Conservation (phyloP, 805 yeast genomes). For the Deakozyma indianensis region DNA sequence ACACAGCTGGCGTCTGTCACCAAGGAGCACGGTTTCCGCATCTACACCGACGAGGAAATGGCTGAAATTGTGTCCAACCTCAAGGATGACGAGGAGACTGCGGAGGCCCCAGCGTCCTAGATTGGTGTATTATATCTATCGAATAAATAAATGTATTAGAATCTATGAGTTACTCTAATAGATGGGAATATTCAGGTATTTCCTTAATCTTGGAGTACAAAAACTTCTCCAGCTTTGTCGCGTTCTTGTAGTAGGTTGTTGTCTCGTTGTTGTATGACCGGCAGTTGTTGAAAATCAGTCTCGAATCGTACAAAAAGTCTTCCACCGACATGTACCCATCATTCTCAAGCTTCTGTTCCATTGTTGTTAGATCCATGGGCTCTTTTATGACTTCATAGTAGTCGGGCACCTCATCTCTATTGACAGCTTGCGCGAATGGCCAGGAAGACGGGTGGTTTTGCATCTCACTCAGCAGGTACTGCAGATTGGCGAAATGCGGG, state of each 20-base stretch:
- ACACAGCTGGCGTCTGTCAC: constrained; percentile 94
- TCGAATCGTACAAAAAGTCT: constrained; percentile 79
- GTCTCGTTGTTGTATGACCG: constrained; percentile 84
- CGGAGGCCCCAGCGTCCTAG: background rate
- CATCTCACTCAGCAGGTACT: constrained; percentile 71
- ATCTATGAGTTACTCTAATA: constrained; percentile 46
- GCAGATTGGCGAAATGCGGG: constrained; percentile 91
- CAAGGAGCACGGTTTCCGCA: constrained; percentile 66
- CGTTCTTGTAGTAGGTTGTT: constrained; percentile 91
- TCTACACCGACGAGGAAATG: constrained; percentile 72
- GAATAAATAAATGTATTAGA: too few species aligned
- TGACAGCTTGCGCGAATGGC: constrained; percentile 94
- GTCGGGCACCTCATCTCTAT: constrained; percentile 87
- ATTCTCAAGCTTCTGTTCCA: constrained; percentile 86
- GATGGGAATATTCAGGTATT: constrained; percentile 79
- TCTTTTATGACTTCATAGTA: constrained; percentile 92
- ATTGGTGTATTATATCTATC: too few species aligned
- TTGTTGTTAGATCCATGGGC: constrained; percentile 94
- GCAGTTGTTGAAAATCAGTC: constrained; percentile 79
- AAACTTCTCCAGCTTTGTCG: constrained; percentile 84
- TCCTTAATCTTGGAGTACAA: constrained; percentile 72
- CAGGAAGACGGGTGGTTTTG: constrained; percentile 94
- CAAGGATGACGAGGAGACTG: constrained; percentile 36
- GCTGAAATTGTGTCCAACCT: constrained; percentile 65
- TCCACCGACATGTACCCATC: constrained; percentile 86